Percentiles rank a stretch among this genome's conserved stretches.
Conservation (phyloP, 1,139 yeast genomes). For the Nakaseomyces bracarensis region DNA sequence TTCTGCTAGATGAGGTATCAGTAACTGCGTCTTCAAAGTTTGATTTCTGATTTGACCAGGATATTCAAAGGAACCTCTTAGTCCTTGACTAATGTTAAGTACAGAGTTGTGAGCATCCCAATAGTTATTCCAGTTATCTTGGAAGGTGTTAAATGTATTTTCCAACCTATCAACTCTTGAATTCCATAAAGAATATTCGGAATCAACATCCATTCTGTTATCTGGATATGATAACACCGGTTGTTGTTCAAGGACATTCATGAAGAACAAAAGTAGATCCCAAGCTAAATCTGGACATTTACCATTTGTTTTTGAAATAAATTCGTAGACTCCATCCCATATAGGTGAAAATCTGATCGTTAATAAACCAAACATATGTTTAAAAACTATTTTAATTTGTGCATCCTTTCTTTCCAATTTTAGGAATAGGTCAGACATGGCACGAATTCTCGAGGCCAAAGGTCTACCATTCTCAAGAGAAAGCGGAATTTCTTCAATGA, state of each 20-base stretch:
- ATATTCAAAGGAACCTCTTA: slow-evolving; percentile 33
- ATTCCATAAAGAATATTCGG: slow-evolving; percentile 23
- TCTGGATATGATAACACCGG: slow-evolving; percentile 19
- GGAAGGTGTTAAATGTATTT: slow-evolving; percentile 28
- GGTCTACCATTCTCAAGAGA: slow-evolving; percentile 68
- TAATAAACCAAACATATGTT: slow-evolving; percentile 64
- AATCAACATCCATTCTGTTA: slow-evolving; percentile 12
- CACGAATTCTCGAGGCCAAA: slow-evolving; percentile 59
- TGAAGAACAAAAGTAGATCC: slow-evolving; percentile 42
- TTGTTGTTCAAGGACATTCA: slow-evolving; percentile 19
- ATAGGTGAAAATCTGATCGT: slow-evolving; percentile 75
- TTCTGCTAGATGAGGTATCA: slow-evolving; percentile 63
- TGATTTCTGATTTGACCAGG: slow-evolving; percentile 29
- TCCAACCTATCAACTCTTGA: slow-evolving; percentile 34
- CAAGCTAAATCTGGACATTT: slow-evolving; percentile 47
- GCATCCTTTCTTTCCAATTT: slow-evolving; percentile 29
- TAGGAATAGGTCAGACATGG: slow-evolving; percentile 44
- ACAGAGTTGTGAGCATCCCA: slow-evolving; percentile 33
- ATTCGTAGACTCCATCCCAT: slow-evolving; percentile 68
- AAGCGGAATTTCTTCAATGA: slow-evolving; percentile 66
- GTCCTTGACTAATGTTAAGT: slow-evolving; percentile 32
- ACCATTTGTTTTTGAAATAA: slow-evolving; percentile 41
- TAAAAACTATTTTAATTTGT: slow-evolving; percentile 41
- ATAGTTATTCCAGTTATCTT: slow-evolving; percentile 26
- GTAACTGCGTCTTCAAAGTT: slow-evolving; percentile 36